phyloP scores from a whole-genome alignment of 202 grass and related monocot species.

The Carex sylvatica region DNA sequence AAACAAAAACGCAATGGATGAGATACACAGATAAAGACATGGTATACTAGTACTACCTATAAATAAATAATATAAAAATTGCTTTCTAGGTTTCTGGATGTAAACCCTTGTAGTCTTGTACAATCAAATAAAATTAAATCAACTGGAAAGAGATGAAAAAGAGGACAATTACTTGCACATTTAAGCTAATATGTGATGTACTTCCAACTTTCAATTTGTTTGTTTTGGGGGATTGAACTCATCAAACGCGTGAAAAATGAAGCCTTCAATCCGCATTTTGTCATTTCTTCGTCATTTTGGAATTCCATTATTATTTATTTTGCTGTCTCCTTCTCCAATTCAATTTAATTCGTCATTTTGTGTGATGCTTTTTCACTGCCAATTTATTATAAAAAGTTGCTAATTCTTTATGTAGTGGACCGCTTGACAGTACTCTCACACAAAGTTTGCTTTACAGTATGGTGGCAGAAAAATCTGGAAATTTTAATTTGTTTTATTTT shows the following conservation, averaged over 20 bases:
- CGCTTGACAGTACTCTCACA: too few relatives aligned
- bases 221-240: not conserved
- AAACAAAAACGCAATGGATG: not conserved
- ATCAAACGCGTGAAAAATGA: not conserved
- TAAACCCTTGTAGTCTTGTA: not conserved
- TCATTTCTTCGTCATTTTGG: not conserved
- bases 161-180: not conserved
- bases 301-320: not conserved
- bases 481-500: too few relatives aligned
- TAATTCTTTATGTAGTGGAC: too few relatives aligned
- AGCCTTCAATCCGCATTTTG: not conserved
- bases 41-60: not conserved
- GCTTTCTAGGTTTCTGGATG: not conserved
- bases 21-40: not conserved
- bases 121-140: not conserved
- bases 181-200: not conserved
- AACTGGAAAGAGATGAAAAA: not conserved
- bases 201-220: not conserved
- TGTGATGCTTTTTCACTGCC: too few relatives aligned
- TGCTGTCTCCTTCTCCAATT: not conserved
- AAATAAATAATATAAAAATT: not conserved
- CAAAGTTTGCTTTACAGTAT: too few relatives aligned
- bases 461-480: too few relatives aligned
- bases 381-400: too few relatives aligned
- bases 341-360: not conserved